Evolutionary conservation across 192 early-diverging fungal species (phyloP).

Genomic region (Anaeromyces robustus): DNA sequence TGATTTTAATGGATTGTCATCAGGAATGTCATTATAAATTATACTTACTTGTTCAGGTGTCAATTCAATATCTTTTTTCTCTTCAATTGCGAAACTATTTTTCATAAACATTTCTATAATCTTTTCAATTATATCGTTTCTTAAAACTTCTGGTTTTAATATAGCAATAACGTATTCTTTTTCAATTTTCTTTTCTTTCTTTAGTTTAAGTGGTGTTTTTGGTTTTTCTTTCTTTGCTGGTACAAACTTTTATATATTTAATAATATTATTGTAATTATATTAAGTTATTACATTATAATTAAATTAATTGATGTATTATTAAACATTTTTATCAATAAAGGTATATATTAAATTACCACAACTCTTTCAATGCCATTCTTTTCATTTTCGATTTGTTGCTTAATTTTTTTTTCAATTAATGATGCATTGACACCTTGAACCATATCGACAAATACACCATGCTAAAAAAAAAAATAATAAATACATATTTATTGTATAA

Average conservation of each 20-base stretch:
- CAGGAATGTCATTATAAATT: neutral
- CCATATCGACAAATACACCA: conserved; percentile 27
- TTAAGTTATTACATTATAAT: too few relatives aligned
- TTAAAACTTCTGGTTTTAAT: neutral
- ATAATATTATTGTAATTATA: too few relatives aligned
- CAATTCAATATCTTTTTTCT: neutral
- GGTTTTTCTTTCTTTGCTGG: neutral
- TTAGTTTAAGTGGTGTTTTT: neutral
- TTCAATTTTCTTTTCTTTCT: neutral
- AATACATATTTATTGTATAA: too few relatives aligned
- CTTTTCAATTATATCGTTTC: neutral
- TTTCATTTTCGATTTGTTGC: conserved; percentile 30
- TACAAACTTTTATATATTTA: neutral
- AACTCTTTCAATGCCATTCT: neutral
- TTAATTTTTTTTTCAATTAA: conserved; percentile 32
- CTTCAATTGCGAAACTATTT: neutral
- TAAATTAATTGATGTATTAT: too few relatives aligned
- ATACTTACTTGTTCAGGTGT: neutral
- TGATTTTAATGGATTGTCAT: neutral
- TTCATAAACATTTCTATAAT: neutral
- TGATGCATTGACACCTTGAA: conserved; percentile 42
- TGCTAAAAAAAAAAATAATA: too few relatives aligned
- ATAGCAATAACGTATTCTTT: neutral
- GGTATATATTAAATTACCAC: neutral
- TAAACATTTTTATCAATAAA: too few relatives aligned